These are phyloP conservation scores for Fusarium staphyleae DNA, from an alignment of 2,329 filamentous ascomycete species.

Conservation along the genomic window DNA sequence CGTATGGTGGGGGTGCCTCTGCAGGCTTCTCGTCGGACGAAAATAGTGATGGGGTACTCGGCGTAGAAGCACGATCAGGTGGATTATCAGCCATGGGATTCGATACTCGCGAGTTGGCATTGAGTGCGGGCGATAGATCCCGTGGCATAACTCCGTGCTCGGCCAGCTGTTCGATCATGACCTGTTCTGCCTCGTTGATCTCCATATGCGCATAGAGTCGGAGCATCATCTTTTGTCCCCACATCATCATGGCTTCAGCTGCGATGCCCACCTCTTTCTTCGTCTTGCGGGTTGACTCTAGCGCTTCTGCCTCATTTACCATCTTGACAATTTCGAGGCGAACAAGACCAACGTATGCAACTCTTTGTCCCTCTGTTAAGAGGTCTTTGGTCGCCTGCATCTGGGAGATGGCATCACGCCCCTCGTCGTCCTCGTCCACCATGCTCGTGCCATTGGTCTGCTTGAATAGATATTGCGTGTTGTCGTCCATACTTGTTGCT, in stretches of 20 bases:
- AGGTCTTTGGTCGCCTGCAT: slow-evolving; percentile 96
- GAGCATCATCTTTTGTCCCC: slow-evolving; percentile 98
- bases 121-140: slow-evolving; percentile 85
- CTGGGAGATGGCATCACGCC: slow-evolving; percentile 84
- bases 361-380: slow-evolving; percentile 91
- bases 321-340: slow-evolving; percentile 82
- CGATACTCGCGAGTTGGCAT: slow-evolving; percentile 90
- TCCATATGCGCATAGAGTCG: slow-evolving; percentile 96
- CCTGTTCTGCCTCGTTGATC: slow-evolving; percentile 85
- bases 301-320: slow-evolving; percentile 69
- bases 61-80: slow-evolving; percentile 22
- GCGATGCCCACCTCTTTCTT: slow-evolving; percentile 77
- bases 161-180: slow-evolving; percentile 98
- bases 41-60: slow-evolving; percentile 33
- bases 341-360: slow-evolving; percentile 93
- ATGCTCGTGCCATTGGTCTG: slow-evolving; percentile 67
- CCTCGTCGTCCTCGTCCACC: slow-evolving; percentile 80
- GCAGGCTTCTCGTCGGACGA: slow-evolving; percentile 55
- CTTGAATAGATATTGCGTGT: slow-evolving; percentile 95
- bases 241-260: slow-evolving; percentile 86
- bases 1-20: slow-evolving; percentile 64
- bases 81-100: slow-evolving; percentile 78
- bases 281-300: slow-evolving; percentile 68
- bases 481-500: slow-evolving; percentile 94
- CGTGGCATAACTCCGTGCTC: slow-evolving; percentile 87